Evolutionary conservation across 305 asterid species (phyloP).

Genomic region (Solanum hybrid): DNA sequence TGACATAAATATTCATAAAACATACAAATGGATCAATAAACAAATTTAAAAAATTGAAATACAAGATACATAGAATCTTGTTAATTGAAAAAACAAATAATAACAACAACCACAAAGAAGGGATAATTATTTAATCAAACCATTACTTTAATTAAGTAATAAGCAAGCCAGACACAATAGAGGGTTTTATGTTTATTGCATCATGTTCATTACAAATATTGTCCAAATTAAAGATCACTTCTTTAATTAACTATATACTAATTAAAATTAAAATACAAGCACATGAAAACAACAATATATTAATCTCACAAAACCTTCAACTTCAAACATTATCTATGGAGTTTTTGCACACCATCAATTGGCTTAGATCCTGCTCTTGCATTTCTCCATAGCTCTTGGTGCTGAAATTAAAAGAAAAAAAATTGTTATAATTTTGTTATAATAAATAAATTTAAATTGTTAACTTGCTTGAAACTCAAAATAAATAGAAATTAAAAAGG

Average conservation of each 20-base stretch:
- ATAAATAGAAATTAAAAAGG: neutral
- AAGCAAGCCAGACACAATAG: constrained; percentile 39
- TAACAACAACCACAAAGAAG: neutral
- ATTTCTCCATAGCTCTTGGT: constrained; percentile 16
- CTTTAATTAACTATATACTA: constrained; percentile 24
- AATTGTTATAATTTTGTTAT: neutral
- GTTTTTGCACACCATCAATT: constrained; percentile 2
- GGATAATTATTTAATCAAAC: constrained; percentile 12
- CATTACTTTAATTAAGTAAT: constrained; percentile 13
- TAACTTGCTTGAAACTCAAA: neutral
- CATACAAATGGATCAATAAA: neutral
- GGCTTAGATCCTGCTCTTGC: constrained; percentile 24
- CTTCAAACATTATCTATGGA: neutral
- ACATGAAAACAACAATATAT: constrained; percentile 25
- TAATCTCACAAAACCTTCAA: constrained; percentile 14
- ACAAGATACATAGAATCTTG: constrained; percentile 40
- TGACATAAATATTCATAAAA: neutral
- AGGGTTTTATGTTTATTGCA: constrained; percentile 23
- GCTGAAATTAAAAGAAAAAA: constrained; percentile 6
- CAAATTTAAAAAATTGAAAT: neutral
- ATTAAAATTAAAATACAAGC: constrained; percentile 26
- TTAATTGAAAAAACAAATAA: neutral
- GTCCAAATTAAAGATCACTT: constrained; percentile 14
- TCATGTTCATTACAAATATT: constrained; percentile 42
- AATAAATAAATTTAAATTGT: neutral